Percentiles rank a stretch among this genome's conserved stretches.
Evolutionary conservation across 108 stramenopile species (phyloP).

Genomic region (Epithemia pelagica): DNA sequence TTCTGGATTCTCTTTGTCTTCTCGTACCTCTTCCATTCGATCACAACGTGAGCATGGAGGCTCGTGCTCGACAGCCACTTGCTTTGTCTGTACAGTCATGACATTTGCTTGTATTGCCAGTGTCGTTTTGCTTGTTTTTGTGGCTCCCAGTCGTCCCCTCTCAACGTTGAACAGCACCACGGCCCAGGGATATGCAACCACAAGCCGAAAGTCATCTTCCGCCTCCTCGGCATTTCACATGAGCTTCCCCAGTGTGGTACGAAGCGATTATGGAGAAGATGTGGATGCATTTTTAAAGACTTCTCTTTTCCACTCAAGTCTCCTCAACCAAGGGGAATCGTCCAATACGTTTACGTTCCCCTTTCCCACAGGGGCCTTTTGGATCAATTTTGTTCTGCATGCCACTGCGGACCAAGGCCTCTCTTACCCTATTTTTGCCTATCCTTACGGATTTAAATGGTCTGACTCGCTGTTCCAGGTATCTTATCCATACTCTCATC

Average conservation of each 20-base stretch:
- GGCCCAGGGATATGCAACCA: neutral
- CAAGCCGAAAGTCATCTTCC: no score
- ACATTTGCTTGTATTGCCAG: neutral
- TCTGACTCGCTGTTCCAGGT: constrained; percentile 43
- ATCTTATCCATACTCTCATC: constrained; percentile 65
- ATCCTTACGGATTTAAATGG: constrained; percentile 83
- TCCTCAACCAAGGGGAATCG: constrained; percentile 24
- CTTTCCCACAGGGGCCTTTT: constrained; percentile 86
- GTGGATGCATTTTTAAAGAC: constrained; percentile 48
- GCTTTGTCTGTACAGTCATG: neutral
- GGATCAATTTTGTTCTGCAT: constrained; percentile 75
- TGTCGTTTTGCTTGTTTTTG: neutral
- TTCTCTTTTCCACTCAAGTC: constrained; percentile 56
- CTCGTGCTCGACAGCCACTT: neutral
- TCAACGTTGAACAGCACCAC: neutral
- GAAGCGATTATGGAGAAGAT: constrained; percentile 57
- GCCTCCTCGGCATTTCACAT: constrained; percentile 8
- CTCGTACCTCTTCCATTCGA: neutral
- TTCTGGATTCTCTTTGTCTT: no score
- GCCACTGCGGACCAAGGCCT: constrained; percentile 36
- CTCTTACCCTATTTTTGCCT: constrained; percentile 74
- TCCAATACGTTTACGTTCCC: constrained; percentile 38
- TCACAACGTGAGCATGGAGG: neutral
- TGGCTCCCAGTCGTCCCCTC: neutral
- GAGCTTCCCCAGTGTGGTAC: constrained; percentile 48